Evolutionary conservation across 805 yeast genomes (phyloP).

Genomic region (Yarrowia sp.): DNA sequence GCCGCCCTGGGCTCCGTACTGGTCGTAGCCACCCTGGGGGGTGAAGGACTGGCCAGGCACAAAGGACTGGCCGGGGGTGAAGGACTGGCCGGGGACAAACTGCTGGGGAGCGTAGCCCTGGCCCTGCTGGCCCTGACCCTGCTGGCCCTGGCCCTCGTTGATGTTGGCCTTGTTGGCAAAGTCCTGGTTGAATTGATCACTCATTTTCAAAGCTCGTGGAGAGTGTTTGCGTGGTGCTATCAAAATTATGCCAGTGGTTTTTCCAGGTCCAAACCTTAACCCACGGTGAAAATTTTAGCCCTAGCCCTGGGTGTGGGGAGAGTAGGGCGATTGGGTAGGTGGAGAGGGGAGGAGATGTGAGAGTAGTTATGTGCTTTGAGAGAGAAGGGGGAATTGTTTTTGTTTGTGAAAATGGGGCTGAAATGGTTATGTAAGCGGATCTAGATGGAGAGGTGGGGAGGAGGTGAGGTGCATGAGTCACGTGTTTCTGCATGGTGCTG

Average conservation of each 20-base stretch:
- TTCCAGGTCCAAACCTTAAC: neutral
- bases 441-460: too few species aligned
- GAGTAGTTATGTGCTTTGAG: neutral
- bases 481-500: too few species aligned
- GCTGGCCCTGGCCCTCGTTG: constrained; percentile 31
- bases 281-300: neutral
- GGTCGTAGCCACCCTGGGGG: constrained; percentile 28
- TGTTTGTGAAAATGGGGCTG: too few species aligned
- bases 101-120: constrained; percentile 40
- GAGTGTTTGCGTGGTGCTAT: neutral
- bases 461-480: too few species aligned
- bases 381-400: neutral
- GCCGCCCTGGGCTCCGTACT: constrained; percentile 25
- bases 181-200: constrained; percentile 37
- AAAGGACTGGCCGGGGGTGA: constrained; percentile 36
- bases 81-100: constrained; percentile 34
- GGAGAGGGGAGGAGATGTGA: too few species aligned
- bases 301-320: neutral
- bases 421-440: too few species aligned
- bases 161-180: constrained; percentile 37
- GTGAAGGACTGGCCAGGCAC: constrained; percentile 30
- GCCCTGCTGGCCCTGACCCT: constrained; percentile 38
- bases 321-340: neutral
- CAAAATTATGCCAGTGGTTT: neutral
- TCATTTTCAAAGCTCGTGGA: constrained; percentile 9